These are phyloP conservation scores for Chalara sp. DNA, from an alignment of 2,329 filamentous ascomycete species.

Conservation along the genomic window DNA sequence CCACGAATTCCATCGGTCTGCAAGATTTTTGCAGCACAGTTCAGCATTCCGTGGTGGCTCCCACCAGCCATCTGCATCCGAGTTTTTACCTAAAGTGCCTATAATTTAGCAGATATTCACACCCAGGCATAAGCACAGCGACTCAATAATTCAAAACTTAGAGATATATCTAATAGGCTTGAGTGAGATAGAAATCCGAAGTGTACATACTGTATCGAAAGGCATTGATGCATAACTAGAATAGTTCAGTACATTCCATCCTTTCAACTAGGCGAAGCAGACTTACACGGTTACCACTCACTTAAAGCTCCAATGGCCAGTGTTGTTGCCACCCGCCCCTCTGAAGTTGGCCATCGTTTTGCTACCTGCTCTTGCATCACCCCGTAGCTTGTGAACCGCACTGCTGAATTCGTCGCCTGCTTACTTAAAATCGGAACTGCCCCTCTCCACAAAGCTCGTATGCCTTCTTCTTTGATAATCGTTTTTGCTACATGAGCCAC, in stretches of 20 bases:
- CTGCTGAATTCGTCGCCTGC: conserved; percentile 19
- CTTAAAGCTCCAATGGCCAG: conserved; percentile 13
- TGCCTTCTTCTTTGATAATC: neutral
- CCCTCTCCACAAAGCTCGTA: conserved; percentile 14
- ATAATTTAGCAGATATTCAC: too few species aligned
- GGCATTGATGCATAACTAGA: conserved; percentile 16
- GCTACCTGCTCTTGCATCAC: conserved; percentile 12
- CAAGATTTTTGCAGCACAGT: conserved; percentile 3
- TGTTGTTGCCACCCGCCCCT: conserved; percentile 6
- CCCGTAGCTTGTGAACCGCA: conserved; percentile 19
- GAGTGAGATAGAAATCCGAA: too few species aligned
- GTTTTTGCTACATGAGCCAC: neutral
- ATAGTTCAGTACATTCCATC: neutral
- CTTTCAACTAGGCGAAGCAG: neutral
- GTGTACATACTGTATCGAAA: conserved; percentile 10
- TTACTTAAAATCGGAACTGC: conserved; percentile 16
- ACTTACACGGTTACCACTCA: conserved; percentile 18
- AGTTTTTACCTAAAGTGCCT: conserved; percentile 14
- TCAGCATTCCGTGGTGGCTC: conserved; percentile 3
- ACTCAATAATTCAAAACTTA: too few species aligned
- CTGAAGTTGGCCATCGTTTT: neutral
- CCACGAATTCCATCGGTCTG: conserved; percentile 3
- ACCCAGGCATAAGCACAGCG: too few species aligned
- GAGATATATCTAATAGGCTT: too few species aligned
- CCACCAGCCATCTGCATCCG: conserved; percentile 13